These are phyloP conservation scores for Wickerhamiella bombiphila DNA, from an alignment of 805 yeast genomes.

Conservation along the genomic window DNA sequence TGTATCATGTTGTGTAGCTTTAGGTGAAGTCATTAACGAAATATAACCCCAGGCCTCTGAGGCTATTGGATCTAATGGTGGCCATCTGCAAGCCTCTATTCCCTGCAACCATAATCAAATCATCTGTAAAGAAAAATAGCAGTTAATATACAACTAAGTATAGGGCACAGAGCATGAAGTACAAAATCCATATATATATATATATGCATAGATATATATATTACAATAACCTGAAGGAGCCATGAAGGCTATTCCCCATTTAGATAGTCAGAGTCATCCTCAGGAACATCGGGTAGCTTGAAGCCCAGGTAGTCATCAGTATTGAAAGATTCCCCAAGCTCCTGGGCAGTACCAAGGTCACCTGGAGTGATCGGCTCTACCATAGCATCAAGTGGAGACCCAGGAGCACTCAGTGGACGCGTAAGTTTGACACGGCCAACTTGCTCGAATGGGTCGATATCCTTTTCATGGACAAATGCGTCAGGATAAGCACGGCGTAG, in stretches of 20 bases:
- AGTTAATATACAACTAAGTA: too few species aligned
- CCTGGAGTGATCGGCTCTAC: constrained; percentile 63
- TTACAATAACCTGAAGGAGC: not conserved
- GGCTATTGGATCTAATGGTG: not conserved
- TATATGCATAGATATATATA: not conserved
- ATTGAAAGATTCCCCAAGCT: constrained; percentile 52
- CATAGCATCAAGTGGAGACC: constrained; percentile 84
- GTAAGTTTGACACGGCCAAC: constrained; percentile 42
- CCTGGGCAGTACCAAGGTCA: constrained; percentile 91
- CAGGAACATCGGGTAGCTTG: constrained; percentile 27
- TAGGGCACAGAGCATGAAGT: too few species aligned
- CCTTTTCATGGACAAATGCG: constrained; percentile 33
- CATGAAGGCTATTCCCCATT: too few species aligned
- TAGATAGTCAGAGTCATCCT: too few species aligned
- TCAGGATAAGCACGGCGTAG: constrained; percentile 90
- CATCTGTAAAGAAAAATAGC: too few species aligned
- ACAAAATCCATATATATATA: not conserved
- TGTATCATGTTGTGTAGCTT: not conserved
- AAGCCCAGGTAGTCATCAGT: constrained; percentile 60
- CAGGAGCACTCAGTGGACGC: constrained; percentile 92
- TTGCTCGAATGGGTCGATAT: constrained; percentile 22
- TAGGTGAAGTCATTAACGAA: not conserved
- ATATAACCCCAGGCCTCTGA: not conserved
- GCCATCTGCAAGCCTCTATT: too few species aligned
- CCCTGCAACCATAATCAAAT: too few species aligned